Evolutionary conservation across 176 grass and related monocot genomes (phyloP), one percentile per base, ranked within the genome.

Genomic region (Aegilops bicornis): DNA sequence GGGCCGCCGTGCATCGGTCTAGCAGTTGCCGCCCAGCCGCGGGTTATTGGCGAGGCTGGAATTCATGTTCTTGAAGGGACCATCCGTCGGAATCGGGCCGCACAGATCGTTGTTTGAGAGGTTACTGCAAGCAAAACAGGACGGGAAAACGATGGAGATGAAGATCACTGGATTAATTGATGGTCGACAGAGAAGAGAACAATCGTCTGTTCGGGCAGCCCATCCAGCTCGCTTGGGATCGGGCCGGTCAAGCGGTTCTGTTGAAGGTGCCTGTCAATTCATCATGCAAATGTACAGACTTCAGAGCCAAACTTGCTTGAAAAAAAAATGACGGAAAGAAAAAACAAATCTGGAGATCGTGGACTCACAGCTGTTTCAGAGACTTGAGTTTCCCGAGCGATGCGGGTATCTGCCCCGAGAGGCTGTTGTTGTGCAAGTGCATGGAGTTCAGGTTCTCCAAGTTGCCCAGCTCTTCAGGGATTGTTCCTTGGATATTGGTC

Each of bases 401-500:
- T 63, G 59, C 31, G 9, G 95, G 90, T 12, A 97, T 79, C 42
- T 10, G 77, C 52, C 95, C 95, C 0, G 95, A 94, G 15, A 97
- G 82, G 89, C 74, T 87, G 80, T 97, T 94, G 54, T 71, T 87
- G 83, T 70, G 94, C 73, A 97, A 64, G 77, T 97, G 90, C 61
- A 97, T 10, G 88, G 83, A 78, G 31, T 92, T 52, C 43, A 96
- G 87, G 65, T 86, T 96, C 58, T 42, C 74, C 79, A 93, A 42
- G 54, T 91, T 39, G 16, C 92, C 92, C n/a, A 91, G 66, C 82
- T 94, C 92, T 4, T 88, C 2, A 9, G 95, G 95, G 79, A 94
- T 94, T 7, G 81, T 76, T 52, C 95, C 95, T 52, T 92, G 83
- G 24, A 97, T 76, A 13, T 87, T 97, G 76, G 94, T 94, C 12